These are phyloP conservation scores for Leishmania braziliensis DNA, from an alignment of 208 protist genomes.

Conservation along the genomic window DNA sequence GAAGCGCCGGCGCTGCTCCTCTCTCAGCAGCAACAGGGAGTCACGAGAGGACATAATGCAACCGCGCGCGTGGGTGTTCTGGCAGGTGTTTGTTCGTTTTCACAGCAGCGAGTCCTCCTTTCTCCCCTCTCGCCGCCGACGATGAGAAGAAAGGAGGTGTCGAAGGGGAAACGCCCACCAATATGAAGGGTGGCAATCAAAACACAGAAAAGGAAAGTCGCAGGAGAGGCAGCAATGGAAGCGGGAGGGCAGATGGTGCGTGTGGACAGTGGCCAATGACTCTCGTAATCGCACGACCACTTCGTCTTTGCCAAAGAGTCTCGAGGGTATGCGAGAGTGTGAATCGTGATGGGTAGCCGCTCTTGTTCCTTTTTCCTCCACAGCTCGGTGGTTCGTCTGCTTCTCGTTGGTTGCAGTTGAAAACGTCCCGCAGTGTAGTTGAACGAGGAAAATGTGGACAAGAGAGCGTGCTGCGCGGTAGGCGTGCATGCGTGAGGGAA, in stretches of 20 bases:
- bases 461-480: too few species aligned
- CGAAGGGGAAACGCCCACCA: not conserved
- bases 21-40: constrained; percentile 20
- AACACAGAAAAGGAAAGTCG: not conserved
- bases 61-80: not conserved
- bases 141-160: not conserved
- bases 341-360: not conserved
- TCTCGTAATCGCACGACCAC: not conserved
- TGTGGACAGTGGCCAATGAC: not conserved
- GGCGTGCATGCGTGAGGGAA: not conserved
- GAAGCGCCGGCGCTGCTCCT: constrained; percentile 40
- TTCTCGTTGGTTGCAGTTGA: not conserved
- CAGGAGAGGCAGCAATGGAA: not conserved
- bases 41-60: constrained; percentile 12
- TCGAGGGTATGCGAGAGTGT: not conserved
- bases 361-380: too few species aligned
- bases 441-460: too few species aligned
- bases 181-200: not conserved
- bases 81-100: not conserved
- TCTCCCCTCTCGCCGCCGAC: not conserved
- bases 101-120: not conserved
- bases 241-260: not conserved
- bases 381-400: not conserved
- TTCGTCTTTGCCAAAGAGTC: not conserved
- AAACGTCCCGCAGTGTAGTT: too few species aligned